phyloP scores from a whole-genome alignment of 148 eudicot genomes.

The Chenopodium berlandieri region DNA sequence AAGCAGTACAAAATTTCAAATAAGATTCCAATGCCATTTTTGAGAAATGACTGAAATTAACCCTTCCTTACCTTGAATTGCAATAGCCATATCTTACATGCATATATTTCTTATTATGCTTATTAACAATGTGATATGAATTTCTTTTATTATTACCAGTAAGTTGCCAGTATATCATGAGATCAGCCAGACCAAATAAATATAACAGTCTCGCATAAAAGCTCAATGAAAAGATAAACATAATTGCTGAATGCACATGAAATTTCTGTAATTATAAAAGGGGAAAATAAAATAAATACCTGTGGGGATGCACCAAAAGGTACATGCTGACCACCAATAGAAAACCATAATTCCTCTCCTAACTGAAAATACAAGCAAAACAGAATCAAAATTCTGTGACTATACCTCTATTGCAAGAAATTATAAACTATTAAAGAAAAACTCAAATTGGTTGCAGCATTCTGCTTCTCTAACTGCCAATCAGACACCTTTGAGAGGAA shows the following conservation, averaged over 20 bases:
- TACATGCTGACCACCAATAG: slow-evolving; percentile 83
- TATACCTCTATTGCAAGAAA: not conserved
- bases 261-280: not conserved
- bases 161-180: not conserved
- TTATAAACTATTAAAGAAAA: not conserved
- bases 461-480: not conserved
- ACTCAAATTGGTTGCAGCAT: not conserved
- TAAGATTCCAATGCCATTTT: no score
- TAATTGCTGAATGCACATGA: no score
- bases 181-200: not conserved
- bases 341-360: slow-evolving; percentile 83
- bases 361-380: slow-evolving; percentile 41
- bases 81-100: not conserved
- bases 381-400: slow-evolving; percentile 7
- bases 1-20: no score
- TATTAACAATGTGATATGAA: not conserved
- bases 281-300: slow-evolving; percentile 32
- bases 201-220: not conserved
- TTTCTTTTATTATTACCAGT: not conserved
- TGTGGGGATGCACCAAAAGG: slow-evolving; percentile 98
- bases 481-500: not conserved
- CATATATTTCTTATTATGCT: not conserved
- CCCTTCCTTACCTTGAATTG: not conserved
- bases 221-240: not conserved
- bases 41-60: not conserved